These are phyloP conservation scores for Aureobasidium sp. DNA, from an alignment of 2,329 filamentous ascomycete species.

Conservation along the genomic window DNA sequence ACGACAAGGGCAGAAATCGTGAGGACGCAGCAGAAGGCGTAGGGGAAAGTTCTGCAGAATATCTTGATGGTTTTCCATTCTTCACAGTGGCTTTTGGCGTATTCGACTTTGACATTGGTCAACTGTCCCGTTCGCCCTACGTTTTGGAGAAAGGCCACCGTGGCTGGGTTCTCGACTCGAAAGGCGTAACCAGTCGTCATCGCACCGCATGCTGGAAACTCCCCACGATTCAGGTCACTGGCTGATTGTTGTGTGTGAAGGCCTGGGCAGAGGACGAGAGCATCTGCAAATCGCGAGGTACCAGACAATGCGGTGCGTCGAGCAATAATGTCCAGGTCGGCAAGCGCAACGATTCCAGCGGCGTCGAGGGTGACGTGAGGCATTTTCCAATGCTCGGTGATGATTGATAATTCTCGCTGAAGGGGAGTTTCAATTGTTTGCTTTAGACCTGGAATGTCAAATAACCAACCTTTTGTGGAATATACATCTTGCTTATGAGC, in stretches of 20 bases:
- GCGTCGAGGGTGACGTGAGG: slow-evolving; percentile 26
- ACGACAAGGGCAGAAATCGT: slow-evolving; percentile 17
- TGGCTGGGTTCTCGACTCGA: slow-evolving; percentile 46
- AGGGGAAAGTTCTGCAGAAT: not conserved
- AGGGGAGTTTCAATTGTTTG: not conserved
- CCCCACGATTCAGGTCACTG: slow-evolving; percentile 41
- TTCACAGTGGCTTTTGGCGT: not conserved
- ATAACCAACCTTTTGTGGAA: slow-evolving; percentile 1
- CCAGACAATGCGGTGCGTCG: slow-evolving; percentile 51
- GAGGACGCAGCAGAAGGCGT: slow-evolving; percentile 12
- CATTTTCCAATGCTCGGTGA: not conserved
- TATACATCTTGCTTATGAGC: slow-evolving; percentile 8
- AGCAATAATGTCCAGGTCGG: slow-evolving; percentile 51
- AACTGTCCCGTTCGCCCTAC: slow-evolving; percentile 25
- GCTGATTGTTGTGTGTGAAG: slow-evolving; percentile 56
- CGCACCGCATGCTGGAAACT: slow-evolving; percentile 36
- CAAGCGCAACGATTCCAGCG: slow-evolving; percentile 52
- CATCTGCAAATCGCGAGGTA: slow-evolving; percentile 51
- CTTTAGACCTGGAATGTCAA: not conserved
- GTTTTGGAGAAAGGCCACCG: slow-evolving; percentile 43
- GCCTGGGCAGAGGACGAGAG: slow-evolving; percentile 52
- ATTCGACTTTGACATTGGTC: slow-evolving; percentile 22
- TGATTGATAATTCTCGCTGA: not conserved
- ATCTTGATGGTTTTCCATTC: not conserved
- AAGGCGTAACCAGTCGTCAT: slow-evolving; percentile 40